phyloP scores from a whole-genome alignment of 2,329 filamentous ascomycete species.

The Bimuria novae-zelandiae region DNA sequence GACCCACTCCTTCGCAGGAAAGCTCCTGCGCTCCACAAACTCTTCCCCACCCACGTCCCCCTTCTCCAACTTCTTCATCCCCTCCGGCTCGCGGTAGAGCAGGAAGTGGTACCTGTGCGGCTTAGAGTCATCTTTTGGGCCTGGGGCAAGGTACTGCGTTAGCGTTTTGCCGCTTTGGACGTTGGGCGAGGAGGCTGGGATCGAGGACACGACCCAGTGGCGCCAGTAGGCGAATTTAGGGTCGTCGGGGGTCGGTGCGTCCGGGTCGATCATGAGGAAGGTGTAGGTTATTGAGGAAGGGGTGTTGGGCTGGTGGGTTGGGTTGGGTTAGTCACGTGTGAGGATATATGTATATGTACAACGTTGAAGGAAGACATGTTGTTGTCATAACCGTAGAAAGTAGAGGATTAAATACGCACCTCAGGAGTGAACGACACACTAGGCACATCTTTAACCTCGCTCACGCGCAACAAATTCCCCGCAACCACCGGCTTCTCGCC shows the following conservation, averaged over 20 bases:
- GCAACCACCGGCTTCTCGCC: conserved; percentile 22
- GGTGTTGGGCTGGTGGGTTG: background rate
- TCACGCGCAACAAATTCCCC: conserved; percentile 45
- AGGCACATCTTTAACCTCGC: conserved; percentile 27
- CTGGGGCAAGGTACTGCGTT: conserved; percentile 40
- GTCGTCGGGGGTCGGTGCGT: conserved; percentile 60
- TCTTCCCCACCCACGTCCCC: conserved; percentile 42
- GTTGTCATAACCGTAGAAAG: too few species aligned
- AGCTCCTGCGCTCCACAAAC: conserved; percentile 41
- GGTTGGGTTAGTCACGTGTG: background rate
- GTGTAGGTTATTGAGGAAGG: conserved; percentile 43
- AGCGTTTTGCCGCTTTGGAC: conserved; percentile 25
- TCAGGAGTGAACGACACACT: conserved; percentile 12
- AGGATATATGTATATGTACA: too few species aligned
- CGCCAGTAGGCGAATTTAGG: conserved; percentile 62
- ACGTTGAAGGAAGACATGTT: too few species aligned
- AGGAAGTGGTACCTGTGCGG: conserved; percentile 44
- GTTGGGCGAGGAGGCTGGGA: conserved; percentile 11
- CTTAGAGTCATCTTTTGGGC: conserved; percentile 40
- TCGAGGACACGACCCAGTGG: conserved; percentile 54
- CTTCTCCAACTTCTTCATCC: conserved; percentile 24
- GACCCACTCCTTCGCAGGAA: conserved; percentile 29
- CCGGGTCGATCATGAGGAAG: conserved; percentile 58
- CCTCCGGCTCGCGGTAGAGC: conserved; percentile 34
- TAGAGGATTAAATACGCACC: background rate